These are phyloP conservation scores for Naganishia liquefaciens DNA, from an alignment of 1,284 basidiomycete genomes.

Conservation along the genomic window DNA sequence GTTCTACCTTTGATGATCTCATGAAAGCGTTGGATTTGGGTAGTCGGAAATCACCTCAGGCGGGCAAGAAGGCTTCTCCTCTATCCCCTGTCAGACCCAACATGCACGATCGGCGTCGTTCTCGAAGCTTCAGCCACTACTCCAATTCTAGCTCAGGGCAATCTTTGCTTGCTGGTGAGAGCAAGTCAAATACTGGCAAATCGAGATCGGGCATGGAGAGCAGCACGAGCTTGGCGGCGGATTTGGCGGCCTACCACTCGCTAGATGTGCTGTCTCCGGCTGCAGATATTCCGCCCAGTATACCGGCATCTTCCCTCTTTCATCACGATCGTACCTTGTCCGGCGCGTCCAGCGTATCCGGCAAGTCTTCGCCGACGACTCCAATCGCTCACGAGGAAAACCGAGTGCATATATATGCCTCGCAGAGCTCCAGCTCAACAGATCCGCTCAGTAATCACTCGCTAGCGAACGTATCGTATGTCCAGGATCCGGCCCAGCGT, in stretches of 20 bases:
- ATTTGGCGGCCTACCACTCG: constrained; percentile 17
- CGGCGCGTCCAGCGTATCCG: constrained; percentile 43
- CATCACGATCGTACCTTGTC: constrained; percentile 51
- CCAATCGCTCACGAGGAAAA: constrained; percentile 46
- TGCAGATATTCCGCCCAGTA: constrained; percentile 4
- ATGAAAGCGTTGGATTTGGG: constrained; percentile 42
- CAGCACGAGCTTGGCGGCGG: constrained; percentile 25
- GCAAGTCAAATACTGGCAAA: background rate
- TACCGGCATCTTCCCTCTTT: constrained; percentile 29
- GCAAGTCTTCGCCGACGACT: constrained; percentile 48
- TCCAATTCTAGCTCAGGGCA: constrained; percentile 26
- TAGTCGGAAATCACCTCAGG: constrained; percentile 40
- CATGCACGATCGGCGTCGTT: constrained; percentile 36
- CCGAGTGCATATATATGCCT: constrained; percentile 17
- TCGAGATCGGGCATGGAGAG: constrained; percentile 13
- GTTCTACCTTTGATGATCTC: constrained; percentile 38
- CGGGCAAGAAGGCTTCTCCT: constrained; percentile 40
- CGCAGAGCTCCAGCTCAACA: constrained; percentile 30
- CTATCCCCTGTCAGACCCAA: constrained; percentile 24
- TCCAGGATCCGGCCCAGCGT: constrained; percentile 26
- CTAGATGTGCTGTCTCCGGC: constrained; percentile 1
- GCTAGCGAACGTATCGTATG: constrained; percentile 11
- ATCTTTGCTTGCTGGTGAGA: constrained; percentile 22
- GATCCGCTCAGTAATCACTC: constrained; percentile 34
- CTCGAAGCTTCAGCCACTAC: constrained; percentile 43